Percentiles rank a stretch among this genome's conserved stretches.
These are phyloP conservation scores for Amyloporia xantha DNA, from an alignment of 768 basidiomycete species.

Conservation along the genomic window DNA sequence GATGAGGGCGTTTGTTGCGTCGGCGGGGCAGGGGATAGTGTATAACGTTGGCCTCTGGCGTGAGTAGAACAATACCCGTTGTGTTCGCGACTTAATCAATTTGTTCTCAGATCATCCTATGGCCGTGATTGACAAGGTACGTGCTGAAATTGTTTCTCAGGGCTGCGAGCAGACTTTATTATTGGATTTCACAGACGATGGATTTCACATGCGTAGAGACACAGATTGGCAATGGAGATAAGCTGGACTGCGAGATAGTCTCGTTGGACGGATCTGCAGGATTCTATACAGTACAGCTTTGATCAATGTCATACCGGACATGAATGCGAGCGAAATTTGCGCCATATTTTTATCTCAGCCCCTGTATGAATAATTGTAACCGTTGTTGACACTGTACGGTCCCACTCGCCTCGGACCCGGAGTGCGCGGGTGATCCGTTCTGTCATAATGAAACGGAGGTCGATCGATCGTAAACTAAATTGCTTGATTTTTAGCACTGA, in stretches of 20 bases:
- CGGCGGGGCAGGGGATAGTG: slow-evolving; percentile 74
- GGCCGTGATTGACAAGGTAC: slow-evolving; percentile 68
- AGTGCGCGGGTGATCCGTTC: too few species aligned
- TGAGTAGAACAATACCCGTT: slow-evolving; percentile 57
- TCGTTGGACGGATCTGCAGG: slow-evolving; percentile 29
- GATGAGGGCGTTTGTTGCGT: slow-evolving; percentile 77
- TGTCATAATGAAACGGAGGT: too few species aligned
- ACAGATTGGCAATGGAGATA: slow-evolving; percentile 77
- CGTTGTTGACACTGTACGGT: too few species aligned
- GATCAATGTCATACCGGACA: slow-evolving; percentile 7
- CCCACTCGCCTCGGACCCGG: too few species aligned
- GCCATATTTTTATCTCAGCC: too few species aligned
- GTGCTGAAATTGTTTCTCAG: slow-evolving; percentile 16
- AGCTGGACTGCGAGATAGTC: slow-evolving; percentile 82
- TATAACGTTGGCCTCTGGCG: slow-evolving; percentile 88
- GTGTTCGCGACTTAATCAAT: not conserved
- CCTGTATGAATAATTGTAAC: too few species aligned
- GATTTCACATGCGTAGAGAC: slow-evolving; percentile 90
- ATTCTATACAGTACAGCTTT: slow-evolving; percentile 14
- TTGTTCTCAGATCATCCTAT: slow-evolving; percentile 89
- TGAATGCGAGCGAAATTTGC: too few species aligned
- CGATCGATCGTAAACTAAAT: too few species aligned
- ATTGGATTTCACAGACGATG: slow-evolving; percentile 40
- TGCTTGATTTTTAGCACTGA: too few species aligned
- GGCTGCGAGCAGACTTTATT: too few species aligned